Evolutionary conservation across 2,329 filamentous ascomycete species (phyloP), one percentile per base, ranked within the genome.

Genomic region (Aureobasidium sp.): DNA sequence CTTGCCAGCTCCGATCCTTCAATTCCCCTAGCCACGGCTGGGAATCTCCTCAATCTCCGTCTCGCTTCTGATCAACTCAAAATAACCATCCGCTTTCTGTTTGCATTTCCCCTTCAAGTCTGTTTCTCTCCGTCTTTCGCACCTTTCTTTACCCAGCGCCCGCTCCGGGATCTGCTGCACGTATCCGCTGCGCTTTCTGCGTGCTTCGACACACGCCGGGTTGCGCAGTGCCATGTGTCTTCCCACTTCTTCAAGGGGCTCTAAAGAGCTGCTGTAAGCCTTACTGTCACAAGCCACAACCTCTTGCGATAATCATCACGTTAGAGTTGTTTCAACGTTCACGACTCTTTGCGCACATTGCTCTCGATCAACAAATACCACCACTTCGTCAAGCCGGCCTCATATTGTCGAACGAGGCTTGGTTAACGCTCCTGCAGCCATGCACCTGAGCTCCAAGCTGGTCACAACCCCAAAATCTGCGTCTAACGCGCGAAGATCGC

Each of bases 151-250:
- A 20, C 25, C 41, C n/a, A 37, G 42, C 42, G 42, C 14, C 34
- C 37, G 9, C 34, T n/a, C 27, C 25, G 11, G 39, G 55, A 59
- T 60, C 36, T 60, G n/a, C 45, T 60, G 57, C 57, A 60, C 9
- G 45, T 60, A 31, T 42, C 57, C 57, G 57, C 57, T 60, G 57
- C 57, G 45, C 27, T 49, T 31, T 8, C 57, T 60, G 45, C 57
- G 45, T 51, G 57, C 27, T 25, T 51, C 34, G 57, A 60, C 57
- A 51, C 36, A 39, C 27, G 44, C 45, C 57, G 34, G 45, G 57
- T 60, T 42, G 45, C 36, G 57, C 57, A 51, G 45, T 45, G 45
- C 57, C 57, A 60, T 60, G 57, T 60, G 57, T 60, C 11, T 22
- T 22, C 39, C 42, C 20, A 14, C 55, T 34, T 59, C 41, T 44